Conservation (phyloP, 1,284 basidiomycete genomes). For the Austroboletus niveus region DNA sequence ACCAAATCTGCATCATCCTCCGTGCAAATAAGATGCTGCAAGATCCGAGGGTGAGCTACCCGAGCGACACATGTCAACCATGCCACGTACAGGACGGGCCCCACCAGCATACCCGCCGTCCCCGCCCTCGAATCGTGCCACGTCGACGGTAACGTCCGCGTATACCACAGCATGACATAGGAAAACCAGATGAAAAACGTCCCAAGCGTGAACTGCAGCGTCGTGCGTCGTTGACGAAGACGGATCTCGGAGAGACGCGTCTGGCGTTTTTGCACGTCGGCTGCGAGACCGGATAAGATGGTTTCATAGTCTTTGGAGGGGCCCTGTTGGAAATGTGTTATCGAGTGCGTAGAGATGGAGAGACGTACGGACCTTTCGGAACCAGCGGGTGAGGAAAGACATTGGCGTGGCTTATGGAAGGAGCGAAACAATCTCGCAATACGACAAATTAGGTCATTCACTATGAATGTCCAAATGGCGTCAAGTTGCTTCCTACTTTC, state of each 20-base stretch:
- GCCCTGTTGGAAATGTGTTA: conserved; percentile 9
- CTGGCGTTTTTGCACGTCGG: conserved; percentile 74
- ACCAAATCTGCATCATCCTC: conserved; percentile 85
- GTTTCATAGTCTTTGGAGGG: conserved; percentile 66
- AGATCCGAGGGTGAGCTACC: conserved; percentile 2
- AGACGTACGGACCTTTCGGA: conserved; percentile 26
- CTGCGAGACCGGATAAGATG: conserved; percentile 59
- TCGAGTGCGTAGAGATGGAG: neutral
- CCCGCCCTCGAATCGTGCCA: conserved; percentile 40
- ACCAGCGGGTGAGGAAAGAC: conserved; percentile 30
- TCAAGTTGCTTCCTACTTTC: no score
- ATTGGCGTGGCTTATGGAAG: conserved; percentile 11
- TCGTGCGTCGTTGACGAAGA: conserved; percentile 79
- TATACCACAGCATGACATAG: conserved; percentile 85
- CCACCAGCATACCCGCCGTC: conserved; percentile 61
- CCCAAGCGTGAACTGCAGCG: conserved; percentile 80
- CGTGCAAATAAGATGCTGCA: conserved; percentile 79
- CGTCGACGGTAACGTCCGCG: conserved; percentile 51
- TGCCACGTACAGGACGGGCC: conserved; percentile 75
- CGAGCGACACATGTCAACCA: neutral
- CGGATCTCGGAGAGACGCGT: conserved; percentile 85
- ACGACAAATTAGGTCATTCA: conserved; percentile 12
- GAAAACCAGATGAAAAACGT: conserved; percentile 77
- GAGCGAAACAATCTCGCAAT: conserved; percentile 1
- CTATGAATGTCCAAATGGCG: neutral